Base-by-base conservation (phyloP, 1,284 basidiomycete genomes). In the Puccinia novopanici region DNA sequence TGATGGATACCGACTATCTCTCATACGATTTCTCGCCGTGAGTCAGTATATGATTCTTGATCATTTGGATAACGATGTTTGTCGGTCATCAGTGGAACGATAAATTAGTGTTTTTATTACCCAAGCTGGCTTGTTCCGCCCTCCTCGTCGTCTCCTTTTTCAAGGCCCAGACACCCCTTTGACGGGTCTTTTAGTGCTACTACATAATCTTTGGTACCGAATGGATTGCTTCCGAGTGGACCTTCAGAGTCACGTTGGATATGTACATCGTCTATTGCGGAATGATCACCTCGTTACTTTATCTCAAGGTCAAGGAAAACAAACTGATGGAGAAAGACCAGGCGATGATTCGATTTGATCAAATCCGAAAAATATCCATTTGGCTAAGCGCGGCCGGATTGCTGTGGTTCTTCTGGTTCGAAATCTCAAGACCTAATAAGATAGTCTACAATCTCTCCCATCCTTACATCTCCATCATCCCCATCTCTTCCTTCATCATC, bases 1-100 rank as follows among this genome's bases (percentile, higher is more conserved):
- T 90, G 73, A 94, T 95, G 93, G 90, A 94, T 87, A 94, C 92
- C 81, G 89, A 93, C 86, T 96, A 95, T 86, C 89, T 93, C 82
- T 92, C 90, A 77, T 94, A 94, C 86, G 94, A 94, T 86, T 94
- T 94, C 85, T 89, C 93, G 3, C 92, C 92, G 10, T 87, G 94
- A 82, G 92, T 93, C 34, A 91, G 37, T 24, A 70, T 75, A 57
- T 74, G 92, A 92, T 95, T 92, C 86, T 86, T 93, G 80, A 89
- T 94, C 87, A 90, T 95, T 85, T 95, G 93, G 87, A 87, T 86
- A 67, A 94, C 93, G 59, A 90, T 95, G 89, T 88, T 88, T 75
- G 83, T 90, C 63, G 93, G 91, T 24, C 88, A 90, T 71, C 88
- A 89, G 83, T 90, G 90, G 88, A 95, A 95, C 87, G 90, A 91